A percentile compares a stretch with the other conserved stretches of the same genome.
phyloP scores from a whole-genome alignment of 139 green algal species.

The Closterium sp. region DNA sequence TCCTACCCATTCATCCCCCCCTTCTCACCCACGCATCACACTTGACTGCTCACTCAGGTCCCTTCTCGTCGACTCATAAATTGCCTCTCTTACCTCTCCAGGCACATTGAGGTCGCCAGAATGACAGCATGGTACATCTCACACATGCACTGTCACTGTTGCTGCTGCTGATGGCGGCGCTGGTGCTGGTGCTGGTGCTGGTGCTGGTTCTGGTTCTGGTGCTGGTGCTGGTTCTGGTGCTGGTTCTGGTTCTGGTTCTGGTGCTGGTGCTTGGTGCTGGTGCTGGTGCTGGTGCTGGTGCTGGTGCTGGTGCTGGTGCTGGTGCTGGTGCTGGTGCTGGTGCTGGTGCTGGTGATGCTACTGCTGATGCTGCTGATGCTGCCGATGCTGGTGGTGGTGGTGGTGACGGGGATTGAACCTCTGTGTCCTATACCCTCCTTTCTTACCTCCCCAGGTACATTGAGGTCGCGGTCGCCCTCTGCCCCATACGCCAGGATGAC shows the following conservation, averaged over 20 bases:
- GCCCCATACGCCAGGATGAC: constrained; percentile 86
- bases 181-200: too few species aligned
- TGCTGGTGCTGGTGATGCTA: not conserved
- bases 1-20: too few species aligned
- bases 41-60: too few species aligned
- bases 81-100: too few species aligned
- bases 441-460: constrained; percentile 73
- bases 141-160: not conserved
- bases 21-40: too few species aligned
- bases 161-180: not conserved
- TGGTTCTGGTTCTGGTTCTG: too few species aligned
- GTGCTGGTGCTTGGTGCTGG: too few species aligned
- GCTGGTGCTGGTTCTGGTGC: too few species aligned
- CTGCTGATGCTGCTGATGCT: not conserved
- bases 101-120: too few species aligned
- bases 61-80: too few species aligned
- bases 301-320: not conserved
- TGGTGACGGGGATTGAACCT: not conserved
- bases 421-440: too few species aligned
- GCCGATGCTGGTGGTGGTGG: not conserved
- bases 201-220: too few species aligned
- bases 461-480: constrained; percentile 77
- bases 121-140: not conserved
- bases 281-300: not conserved
- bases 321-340: not conserved